Evolutionary conservation across 768 basidiomycete genomes (phyloP), one percentile per base, ranked within the genome.

Genomic region (Nevesoporus exiguus): DNA sequence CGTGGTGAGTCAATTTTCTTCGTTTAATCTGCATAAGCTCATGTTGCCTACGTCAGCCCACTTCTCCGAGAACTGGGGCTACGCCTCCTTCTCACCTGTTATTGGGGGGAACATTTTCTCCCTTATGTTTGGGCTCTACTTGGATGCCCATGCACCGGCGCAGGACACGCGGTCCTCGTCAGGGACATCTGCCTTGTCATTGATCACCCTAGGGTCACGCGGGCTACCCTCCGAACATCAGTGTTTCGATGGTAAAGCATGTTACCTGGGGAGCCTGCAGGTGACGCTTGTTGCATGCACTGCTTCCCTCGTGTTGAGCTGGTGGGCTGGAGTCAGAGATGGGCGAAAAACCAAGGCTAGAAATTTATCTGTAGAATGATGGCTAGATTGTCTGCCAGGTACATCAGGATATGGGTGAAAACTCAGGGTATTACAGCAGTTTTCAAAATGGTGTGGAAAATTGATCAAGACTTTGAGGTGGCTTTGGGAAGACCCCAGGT

Each of bases 51-150:
- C 9, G 22, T 14, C 59, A 86, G 84, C 75, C 14, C 86, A 88
- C 65, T 88, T 90, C 61, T 85, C 85, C 1, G 86, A 93, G 72
- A 94, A 94, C 70, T 93, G 86, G 88, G 92, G 92, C 10, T 90
- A 80, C 65, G 75, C 88, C 22, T 81, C 82, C 19, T 71, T 91
- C 44, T 80, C 88, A 1, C 90, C 93, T 1, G 71, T 92, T 50
- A n/a, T 85, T 7, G 89, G 86, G 4, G 87, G 87, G 0, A 95
- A 94, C 71, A 43, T 93, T 2, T 89, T 93, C 68, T 92, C 90
- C 19, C 60, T 95, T 48, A 74, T 85, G 40, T 95, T 94, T 61
- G 93, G 93, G 6, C 76, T 74, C 45, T 87, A 90, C 60, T 77
- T 93, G 27, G 93, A 96, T 60, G 76, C 84, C 5, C 88, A 95